Conservation (phyloP, 345 rosid genomes). For the Stellera chamaejasme region DNA sequence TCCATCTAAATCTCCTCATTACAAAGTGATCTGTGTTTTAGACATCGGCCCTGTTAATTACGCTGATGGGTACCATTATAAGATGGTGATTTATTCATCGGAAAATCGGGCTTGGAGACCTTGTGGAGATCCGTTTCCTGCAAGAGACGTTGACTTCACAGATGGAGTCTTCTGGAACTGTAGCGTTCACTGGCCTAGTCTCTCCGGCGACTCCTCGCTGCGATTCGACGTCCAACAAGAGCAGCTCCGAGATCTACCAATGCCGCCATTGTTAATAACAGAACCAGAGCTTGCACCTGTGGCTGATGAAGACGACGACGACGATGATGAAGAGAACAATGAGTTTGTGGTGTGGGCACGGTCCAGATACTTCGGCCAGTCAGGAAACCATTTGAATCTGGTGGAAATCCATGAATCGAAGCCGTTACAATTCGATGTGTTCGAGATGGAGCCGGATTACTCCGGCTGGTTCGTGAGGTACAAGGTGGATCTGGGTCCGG, state of each 20-base stretch:
- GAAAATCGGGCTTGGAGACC: constrained; percentile 26
- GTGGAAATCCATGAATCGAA: too few relatives aligned
- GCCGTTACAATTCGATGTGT: too few relatives aligned
- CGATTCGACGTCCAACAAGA: constrained; percentile 22
- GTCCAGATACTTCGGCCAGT: too few relatives aligned
- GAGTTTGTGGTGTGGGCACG: too few relatives aligned
- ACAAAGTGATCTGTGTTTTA: constrained; percentile 30
- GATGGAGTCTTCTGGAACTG: constrained; percentile 23
- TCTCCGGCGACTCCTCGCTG: constrained; percentile 7
- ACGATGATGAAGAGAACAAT: too few relatives aligned
- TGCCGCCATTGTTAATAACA: constrained; percentile 9
- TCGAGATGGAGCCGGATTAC: too few relatives aligned
- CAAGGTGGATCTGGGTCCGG: background rate
- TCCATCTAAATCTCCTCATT: constrained; percentile 28
- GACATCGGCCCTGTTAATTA: background rate
- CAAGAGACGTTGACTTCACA: background rate
- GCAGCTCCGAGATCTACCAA: constrained; percentile 19
- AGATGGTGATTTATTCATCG: constrained; percentile 30
- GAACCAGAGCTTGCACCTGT: background rate
- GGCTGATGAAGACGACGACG: too few relatives aligned
- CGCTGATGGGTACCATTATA: constrained; percentile 1
- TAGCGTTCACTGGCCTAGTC: constrained; percentile 27
- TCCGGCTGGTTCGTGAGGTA: too few relatives aligned
- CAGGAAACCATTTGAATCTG: too few relatives aligned
- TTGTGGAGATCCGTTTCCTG: constrained; percentile 10